Evolutionary conservation across 2,329 filamentous ascomycete species (phyloP), one percentile per base, ranked within the genome.

Genomic region (Cercospora sesami): DNA sequence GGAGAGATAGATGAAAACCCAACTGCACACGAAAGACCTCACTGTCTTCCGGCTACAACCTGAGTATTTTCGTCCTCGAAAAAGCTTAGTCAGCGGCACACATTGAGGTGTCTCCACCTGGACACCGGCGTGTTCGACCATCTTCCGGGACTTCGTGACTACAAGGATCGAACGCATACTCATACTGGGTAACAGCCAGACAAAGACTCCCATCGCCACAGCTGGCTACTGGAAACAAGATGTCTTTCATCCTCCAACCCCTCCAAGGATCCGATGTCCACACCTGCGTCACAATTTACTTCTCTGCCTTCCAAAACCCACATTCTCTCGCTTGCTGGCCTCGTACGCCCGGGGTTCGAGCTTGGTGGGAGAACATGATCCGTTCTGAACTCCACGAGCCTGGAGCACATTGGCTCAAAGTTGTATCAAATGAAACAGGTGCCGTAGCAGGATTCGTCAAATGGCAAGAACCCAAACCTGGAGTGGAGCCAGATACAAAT

Each of bases 321-420:
- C 74, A 75, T 63, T 75, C 74, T 4, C 69, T 75, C 14, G 71
- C 55, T 21, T 74, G 72, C 70, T 76, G 75, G 74, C 75, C 74
- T 10, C 73, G 74, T 16, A 61, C 23, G 26, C 72, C 74, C 23
- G 39, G 57, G 8, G 65, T 76, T 3, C 67, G 71, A 23, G 62
- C 63, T 21, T 76, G 73, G 72, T 75, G 73, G 73, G 71, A 72
- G 33, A 57, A 69, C 7, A 75, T 75, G 73, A 57, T 75, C 61
- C 55, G 58, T 23, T 53, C 68, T 21, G 73, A 75, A 59, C 65
- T 73, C 10, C 51, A 68, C 30, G 74, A 75, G 26, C 62, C 66
- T 7, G 70, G 70, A 4, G 63, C 75, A 5, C 65, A 73, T 33
- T 75, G 72, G 68, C 60, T 75, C 14, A 77, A 76, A 70, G 73